Evolutionary conservation across 768 basidiomycete genomes (phyloP), one percentile per base, ranked within the genome.

Genomic region (Hortiboletus flavorubellus): DNA sequence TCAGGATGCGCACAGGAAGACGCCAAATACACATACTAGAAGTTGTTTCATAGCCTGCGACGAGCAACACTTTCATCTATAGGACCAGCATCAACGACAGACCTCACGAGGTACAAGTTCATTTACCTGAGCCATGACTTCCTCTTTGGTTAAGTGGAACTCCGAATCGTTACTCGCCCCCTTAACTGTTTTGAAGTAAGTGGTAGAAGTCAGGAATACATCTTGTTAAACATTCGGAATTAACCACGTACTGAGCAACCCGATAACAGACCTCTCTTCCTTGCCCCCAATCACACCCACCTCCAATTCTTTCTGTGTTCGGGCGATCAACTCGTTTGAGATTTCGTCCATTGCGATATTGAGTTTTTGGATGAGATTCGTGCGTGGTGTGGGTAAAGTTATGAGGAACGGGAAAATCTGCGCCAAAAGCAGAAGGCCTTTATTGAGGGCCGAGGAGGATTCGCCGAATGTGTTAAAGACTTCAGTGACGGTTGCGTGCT

Each of bases 291-390:
- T 49, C 8, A 56, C 58, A 23, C 53, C 55, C 0, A 56, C 54
- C 26, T 69, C 69, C 46, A 67, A 61, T 47, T 72, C 76, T 46
- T 64, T 66, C 51, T 68, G 62, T 9, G 69, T 73, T 45, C 69
- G 67, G 14, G 68, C 67, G 6, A 81, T 58, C 8, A 81, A 57
- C 16, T 64, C 69, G 40, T 73, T 66, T 0, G 76, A 76, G 21
- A 80, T 78, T 1, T 65, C 66, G 1, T 63, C 61, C 71, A 78
- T 71, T 2, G 75, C 70, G 5, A 14, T 16, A 6, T 64, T 67
- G 18, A 81, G 57, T n/a, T 68, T 65, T n/a, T 48, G 53, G 10
- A 73, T 40, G 14, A 73, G 62, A 35, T 41, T 61, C 21, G 63
- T 70, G 14, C 21, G 21, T 21, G 21, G 21, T 21, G 21, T 21